These are phyloP conservation scores for Cladosporium sp. DNA, from an alignment of 2,329 filamentous ascomycete genomes.

Conservation along the genomic window DNA sequence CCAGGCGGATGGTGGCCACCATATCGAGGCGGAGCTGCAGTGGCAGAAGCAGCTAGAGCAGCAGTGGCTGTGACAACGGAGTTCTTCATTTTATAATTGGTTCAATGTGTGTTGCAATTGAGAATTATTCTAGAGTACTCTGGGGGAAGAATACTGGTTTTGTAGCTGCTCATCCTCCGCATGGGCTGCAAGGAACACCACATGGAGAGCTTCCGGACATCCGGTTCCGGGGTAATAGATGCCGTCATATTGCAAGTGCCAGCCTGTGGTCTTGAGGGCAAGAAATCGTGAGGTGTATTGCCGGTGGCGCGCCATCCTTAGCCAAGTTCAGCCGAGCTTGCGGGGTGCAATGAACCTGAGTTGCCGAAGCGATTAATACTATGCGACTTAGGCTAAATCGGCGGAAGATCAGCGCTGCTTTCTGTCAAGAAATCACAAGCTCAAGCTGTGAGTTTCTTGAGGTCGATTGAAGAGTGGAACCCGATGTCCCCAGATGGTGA, in stretches of 20 bases:
- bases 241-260: background rate
- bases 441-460: too few relatives aligned
- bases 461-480: too few relatives aligned
- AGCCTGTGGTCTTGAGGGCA: too few relatives aligned
- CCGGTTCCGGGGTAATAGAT: background rate
- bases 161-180: background rate
- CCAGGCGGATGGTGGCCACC: background rate
- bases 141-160: background rate
- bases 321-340: background rate
- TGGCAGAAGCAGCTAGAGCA: background rate
- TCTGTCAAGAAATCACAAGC: background rate
- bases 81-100: background rate
- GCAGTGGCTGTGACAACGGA: background rate
- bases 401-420: background rate
- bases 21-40: background rate
- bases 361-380: background rate
- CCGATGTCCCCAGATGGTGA: too few relatives aligned
- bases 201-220: background rate
- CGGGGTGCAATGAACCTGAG: background rate
- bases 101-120: too few relatives aligned
- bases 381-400: conserved; percentile 7
- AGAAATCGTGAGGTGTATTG: too few relatives aligned
- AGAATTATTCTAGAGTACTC: too few relatives aligned
- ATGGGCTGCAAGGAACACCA: conserved; percentile 2
- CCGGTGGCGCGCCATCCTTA: too few relatives aligned